These are phyloP conservation scores for Colletotrichum eremochloae DNA, from an alignment of 2,329 filamentous ascomycete species.

Conservation along the genomic window DNA sequence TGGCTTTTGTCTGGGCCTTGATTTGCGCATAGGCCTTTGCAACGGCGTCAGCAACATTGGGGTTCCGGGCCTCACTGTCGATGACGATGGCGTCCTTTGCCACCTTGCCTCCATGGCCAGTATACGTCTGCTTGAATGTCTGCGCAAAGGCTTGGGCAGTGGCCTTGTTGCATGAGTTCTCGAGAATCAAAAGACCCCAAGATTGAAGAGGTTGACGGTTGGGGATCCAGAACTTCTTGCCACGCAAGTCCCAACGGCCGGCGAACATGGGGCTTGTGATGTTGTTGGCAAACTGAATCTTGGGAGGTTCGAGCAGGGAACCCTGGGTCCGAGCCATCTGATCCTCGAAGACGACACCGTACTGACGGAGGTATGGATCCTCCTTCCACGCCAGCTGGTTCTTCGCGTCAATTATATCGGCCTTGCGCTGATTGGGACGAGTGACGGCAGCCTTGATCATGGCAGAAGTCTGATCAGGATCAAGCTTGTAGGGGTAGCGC, in stretches of 20 bases:
- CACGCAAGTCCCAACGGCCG: constrained; percentile 90
- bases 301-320: constrained; percentile 77
- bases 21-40: constrained; percentile 67
- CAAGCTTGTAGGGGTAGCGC: constrained; percentile 73
- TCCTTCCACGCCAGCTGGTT: constrained; percentile 73
- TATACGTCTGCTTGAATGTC: constrained; percentile 61
- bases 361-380: constrained; percentile 79
- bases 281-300: constrained; percentile 74
- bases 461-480: constrained; percentile 73
- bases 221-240: constrained; percentile 78
- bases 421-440: constrained; percentile 75
- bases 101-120: constrained; percentile 62
- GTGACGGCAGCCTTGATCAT: constrained; percentile 98
- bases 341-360: constrained; percentile 77
- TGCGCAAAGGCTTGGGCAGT: constrained; percentile 71
- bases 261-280: constrained; percentile 71
- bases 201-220: constrained; percentile 74
- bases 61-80: constrained; percentile 43
- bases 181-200: constrained; percentile 82
- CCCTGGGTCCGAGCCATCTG: constrained; percentile 77
- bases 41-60: constrained; percentile 66
- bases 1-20: constrained; percentile 64
- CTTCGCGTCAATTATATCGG: constrained; percentile 77
- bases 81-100: constrained; percentile 50
- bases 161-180: constrained; percentile 64